These are phyloP conservation scores for Fusarium nanum DNA, from an alignment of 2,329 filamentous ascomycete genomes.

Conservation along the genomic window DNA sequence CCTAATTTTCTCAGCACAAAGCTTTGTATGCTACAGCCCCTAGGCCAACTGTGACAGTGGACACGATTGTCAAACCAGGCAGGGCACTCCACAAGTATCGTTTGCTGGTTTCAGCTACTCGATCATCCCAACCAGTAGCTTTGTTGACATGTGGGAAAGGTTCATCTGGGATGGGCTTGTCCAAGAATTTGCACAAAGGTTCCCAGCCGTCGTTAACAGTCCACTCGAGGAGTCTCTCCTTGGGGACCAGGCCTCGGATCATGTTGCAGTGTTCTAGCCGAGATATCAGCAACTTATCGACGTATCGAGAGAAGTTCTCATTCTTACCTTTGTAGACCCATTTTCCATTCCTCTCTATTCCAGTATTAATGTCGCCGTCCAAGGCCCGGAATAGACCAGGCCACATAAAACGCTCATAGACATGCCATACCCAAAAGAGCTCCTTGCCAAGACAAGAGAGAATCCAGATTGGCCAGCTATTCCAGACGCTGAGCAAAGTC, in stretches of 20 bases:
- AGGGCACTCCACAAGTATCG: not conserved
- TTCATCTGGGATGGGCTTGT: slow-evolving; percentile 6
- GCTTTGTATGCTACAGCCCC: not conserved
- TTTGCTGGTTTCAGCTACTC: not conserved
- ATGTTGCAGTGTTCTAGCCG: slow-evolving; percentile 6
- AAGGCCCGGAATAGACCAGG: slow-evolving; percentile 5
- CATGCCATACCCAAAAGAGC: slow-evolving; percentile 8
- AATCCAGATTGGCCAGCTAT: slow-evolving; percentile 8
- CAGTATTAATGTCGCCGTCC: not conserved
- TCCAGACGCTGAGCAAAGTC: slow-evolving; percentile 9
- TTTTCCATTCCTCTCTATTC: slow-evolving; percentile 10
- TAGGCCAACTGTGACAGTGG: not conserved
- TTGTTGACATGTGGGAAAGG: slow-evolving; percentile 18
- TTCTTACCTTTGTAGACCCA: not conserved
- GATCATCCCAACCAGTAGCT: not conserved
- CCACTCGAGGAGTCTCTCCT: slow-evolving; percentile 22
- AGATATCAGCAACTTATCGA: not conserved
- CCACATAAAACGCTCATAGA: slow-evolving; percentile 12
- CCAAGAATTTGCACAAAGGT: slow-evolving; percentile 27
- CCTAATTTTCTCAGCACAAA: not conserved
- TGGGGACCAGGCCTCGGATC: slow-evolving; percentile 14
- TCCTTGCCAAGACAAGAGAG: not conserved
- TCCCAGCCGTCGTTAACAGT: slow-evolving; percentile 23
- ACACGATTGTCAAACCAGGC: not conserved
- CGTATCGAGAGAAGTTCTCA: not conserved